Base-by-base conservation (phyloP, 768 basidiomycete species). In the Hebeloma cylindrosporum region DNA sequence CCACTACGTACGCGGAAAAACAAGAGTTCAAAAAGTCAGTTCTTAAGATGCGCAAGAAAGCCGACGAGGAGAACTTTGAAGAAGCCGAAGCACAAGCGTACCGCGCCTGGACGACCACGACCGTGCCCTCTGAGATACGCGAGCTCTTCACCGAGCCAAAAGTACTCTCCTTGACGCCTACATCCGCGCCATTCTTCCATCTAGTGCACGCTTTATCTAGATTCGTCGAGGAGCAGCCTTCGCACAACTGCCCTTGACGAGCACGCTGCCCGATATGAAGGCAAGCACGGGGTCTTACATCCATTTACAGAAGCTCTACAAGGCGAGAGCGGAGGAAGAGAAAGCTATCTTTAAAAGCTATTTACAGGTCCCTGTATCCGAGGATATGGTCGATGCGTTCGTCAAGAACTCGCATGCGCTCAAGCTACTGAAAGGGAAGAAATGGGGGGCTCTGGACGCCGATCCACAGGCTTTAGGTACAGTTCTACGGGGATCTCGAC, bases 61-160 rank as follows among this genome's bases (percentile, higher is more conserved):
- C 67, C 0, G 96, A 99, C 60, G 93, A 98, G 60, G 96, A 99
- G 72, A 99, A 98, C 67, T 93, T 93, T 60, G 95, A 96, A 48
- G 95, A 98, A 64, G 95, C 94, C 2, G 79, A 87, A 57, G 75
- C 85, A 5, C 89, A 96, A 60, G 90, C 88, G 0, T 94, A 89
- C 63, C 82, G 88, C 20, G 79, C 79, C 43, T 93, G 83, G 83
- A 79, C 79, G 7, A 56, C 65, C 7, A 73, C 75, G 3, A 62
- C 60, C 29, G 74, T 95, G 3, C 91, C 92, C 1, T 69, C 70
- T 7, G 88, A 91, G 23, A 77, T 90, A 36, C 51, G 67, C 7
- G 53, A 71, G 0, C 73, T 95, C 16, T 86, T 94, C 60, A 50
- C 74, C 10, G 80, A 90, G 47, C 74, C 77, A 0, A 69, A 74